These are phyloP conservation scores for Apodospora peruviana DNA, from an alignment of 495 filamentous ascomycete genomes.

Conservation along the genomic window DNA sequence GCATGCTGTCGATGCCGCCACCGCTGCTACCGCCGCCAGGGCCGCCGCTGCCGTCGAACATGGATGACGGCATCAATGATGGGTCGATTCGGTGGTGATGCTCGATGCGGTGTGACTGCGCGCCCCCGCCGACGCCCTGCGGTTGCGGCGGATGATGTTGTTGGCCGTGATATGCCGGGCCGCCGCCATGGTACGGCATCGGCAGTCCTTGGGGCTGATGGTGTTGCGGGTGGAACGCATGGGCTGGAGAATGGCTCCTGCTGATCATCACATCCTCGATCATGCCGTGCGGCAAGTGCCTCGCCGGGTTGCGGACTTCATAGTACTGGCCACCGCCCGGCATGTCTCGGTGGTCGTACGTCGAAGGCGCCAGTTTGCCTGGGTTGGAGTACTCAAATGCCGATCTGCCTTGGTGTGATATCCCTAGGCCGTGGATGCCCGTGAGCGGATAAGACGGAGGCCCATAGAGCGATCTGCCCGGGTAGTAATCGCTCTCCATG, in stretches of 20 bases:
- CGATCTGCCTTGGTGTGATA: conserved; percentile 39
- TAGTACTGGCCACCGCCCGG: conserved; percentile 51
- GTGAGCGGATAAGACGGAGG: conserved; percentile 18
- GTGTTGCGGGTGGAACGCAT: conserved; percentile 25
- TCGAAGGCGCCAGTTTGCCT: conserved; percentile 50
- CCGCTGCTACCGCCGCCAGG: background rate
- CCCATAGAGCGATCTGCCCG: conserved; percentile 24
- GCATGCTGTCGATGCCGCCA: conserved; percentile 12
- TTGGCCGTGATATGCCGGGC: conserved; percentile 1
- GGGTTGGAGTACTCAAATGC: conserved; percentile 59
- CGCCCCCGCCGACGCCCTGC: background rate
- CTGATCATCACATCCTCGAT: conserved; percentile 50
- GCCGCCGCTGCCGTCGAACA: conserved; percentile 1
- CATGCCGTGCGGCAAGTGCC: conserved; percentile 25
- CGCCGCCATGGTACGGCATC: too few species aligned
- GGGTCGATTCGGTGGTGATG: conserved; percentile 26
- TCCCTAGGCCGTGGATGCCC: conserved; percentile 23
- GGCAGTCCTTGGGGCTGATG: conserved; percentile 15
- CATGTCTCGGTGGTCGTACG: conserved; percentile 47
- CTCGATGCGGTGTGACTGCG: too few species aligned
- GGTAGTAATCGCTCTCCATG: conserved; percentile 29
- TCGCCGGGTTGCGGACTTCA: conserved; percentile 42
- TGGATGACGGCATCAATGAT: conserved; percentile 16
- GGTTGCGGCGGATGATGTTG: background rate
- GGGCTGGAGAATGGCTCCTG: conserved; percentile 36